phyloP scores from a whole-genome alignment of 1,284 basidiomycete genomes.

The Apiotrichum gamsii region DNA sequence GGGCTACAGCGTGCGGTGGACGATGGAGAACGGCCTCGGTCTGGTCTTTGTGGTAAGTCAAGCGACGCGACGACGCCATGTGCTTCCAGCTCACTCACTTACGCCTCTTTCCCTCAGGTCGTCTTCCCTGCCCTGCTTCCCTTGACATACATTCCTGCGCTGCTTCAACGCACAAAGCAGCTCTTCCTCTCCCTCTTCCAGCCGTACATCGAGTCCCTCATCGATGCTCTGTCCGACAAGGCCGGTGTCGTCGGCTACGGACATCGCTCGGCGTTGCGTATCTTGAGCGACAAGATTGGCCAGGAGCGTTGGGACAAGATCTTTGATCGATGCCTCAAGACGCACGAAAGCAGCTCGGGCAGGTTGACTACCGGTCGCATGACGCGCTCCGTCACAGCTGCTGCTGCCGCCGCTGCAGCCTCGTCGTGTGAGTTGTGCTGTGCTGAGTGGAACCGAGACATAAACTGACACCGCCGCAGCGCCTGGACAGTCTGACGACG shows the following conservation, averaged over 20 bases:
- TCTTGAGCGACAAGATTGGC: slow-evolving; percentile 30
- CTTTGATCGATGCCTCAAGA: slow-evolving; percentile 41
- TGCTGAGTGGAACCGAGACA: too few relatives aligned
- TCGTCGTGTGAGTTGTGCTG: neutral
- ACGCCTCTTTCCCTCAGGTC: too few relatives aligned
- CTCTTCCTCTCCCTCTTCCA: slow-evolving; percentile 80
- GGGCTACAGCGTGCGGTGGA: slow-evolving; percentile 86
- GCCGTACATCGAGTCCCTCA: slow-evolving; percentile 70
- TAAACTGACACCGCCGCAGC: neutral
- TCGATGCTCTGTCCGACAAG: slow-evolving; percentile 65
- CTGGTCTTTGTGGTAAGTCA: slow-evolving; percentile 82
- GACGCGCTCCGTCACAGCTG: neutral
- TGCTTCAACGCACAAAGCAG: slow-evolving; percentile 69
- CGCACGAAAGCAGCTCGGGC: slow-evolving; percentile 19
- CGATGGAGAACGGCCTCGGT: slow-evolving; percentile 83
- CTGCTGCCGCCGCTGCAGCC: neutral
- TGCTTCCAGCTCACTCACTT: slow-evolving; percentile 1
- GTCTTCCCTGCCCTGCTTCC: slow-evolving; percentile 96
- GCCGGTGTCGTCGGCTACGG: slow-evolving; percentile 37
- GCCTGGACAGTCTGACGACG: slow-evolving; percentile 18
- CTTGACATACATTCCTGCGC: slow-evolving; percentile 85
- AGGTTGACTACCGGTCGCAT: neutral
- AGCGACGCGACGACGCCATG: too few relatives aligned
- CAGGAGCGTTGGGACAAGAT: slow-evolving; percentile 41
- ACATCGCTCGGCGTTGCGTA: slow-evolving; percentile 21